phyloP scores from a whole-genome alignment of 225 moss, liverwort and hornwort species.

The Straminergon stramineum region DNA sequence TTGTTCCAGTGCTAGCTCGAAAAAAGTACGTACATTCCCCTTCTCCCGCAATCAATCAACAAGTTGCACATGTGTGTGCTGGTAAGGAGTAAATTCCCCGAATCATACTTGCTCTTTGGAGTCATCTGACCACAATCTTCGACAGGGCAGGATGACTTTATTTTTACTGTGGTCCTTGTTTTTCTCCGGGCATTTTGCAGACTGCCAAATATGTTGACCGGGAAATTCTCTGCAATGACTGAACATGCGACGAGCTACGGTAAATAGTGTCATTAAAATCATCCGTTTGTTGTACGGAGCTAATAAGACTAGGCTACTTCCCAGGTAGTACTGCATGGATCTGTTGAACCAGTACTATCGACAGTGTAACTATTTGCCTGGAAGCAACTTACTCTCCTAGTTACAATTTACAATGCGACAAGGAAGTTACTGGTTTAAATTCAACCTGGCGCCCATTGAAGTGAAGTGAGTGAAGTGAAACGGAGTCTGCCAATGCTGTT shows the following conservation, averaged over 20 bases:
- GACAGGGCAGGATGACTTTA: not conserved
- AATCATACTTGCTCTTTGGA: conserved; percentile 17
- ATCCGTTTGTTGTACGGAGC: not conserved
- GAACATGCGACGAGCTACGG: not conserved
- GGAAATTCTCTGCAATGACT: conserved; percentile 5
- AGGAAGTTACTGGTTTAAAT: not conserved
- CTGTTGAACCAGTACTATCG: not conserved
- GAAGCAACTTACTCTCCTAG: not conserved
- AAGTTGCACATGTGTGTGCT: conserved; percentile 21
- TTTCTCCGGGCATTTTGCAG: not conserved
- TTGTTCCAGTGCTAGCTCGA: not conserved
- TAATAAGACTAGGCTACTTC: not conserved
- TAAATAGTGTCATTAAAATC: not conserved
- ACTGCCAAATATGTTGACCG: conserved; percentile 10
- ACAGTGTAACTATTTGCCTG: not conserved
- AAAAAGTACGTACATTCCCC: not conserved
- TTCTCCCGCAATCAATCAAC: not conserved
- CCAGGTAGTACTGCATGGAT: not conserved
- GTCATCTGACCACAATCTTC: conserved; percentile 23
- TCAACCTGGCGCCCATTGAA: not conserved
- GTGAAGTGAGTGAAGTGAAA: not conserved
- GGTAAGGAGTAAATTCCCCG: conserved; percentile 18
- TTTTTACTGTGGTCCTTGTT: not conserved
- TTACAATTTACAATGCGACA: not conserved
- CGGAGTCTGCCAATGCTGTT: conserved; percentile 16